Evolutionary conservation across 2,329 filamentous ascomycete species (phyloP).

Genomic region (Aspergillus candidus): DNA sequence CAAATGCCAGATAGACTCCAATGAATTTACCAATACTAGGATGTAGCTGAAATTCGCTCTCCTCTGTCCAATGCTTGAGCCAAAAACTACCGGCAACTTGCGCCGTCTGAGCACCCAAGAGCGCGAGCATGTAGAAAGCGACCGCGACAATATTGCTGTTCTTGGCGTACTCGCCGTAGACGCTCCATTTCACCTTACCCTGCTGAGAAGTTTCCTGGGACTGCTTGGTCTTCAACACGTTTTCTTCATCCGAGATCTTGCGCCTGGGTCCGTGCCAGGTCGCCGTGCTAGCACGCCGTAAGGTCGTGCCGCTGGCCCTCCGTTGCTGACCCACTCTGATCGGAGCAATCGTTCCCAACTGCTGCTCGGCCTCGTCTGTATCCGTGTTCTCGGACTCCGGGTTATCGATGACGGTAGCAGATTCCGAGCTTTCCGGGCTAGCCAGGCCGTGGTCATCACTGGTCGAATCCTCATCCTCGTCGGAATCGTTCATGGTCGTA

Average conservation of each 20-base stretch:
- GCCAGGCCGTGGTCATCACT: slow-evolving; percentile 53
- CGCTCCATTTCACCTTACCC: slow-evolving; percentile 95
- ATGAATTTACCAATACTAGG: slow-evolving; percentile 80
- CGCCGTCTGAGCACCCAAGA: slow-evolving; percentile 73
- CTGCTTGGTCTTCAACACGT: slow-evolving; percentile 69
- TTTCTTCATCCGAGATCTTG: slow-evolving; percentile 76
- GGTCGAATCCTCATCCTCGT: slow-evolving; percentile 39
- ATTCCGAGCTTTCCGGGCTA: slow-evolving; percentile 63
- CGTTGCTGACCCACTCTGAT: slow-evolving; percentile 63
- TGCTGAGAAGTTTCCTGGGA: slow-evolving; percentile 84
- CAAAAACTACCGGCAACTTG: slow-evolving; percentile 82
- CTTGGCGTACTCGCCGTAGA: slow-evolving; percentile 91
- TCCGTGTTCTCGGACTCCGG: slow-evolving; percentile 49
- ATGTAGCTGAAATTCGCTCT: slow-evolving; percentile 64
- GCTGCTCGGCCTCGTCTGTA: slow-evolving; percentile 60
- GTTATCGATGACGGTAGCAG: slow-evolving; percentile 47
- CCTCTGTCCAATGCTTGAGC: slow-evolving; percentile 88
- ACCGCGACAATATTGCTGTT: slow-evolving; percentile 87
- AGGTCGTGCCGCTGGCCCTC: slow-evolving; percentile 64
- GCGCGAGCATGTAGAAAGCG: slow-evolving; percentile 65
- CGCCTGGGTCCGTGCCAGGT: slow-evolving; percentile 83
- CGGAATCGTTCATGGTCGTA: slow-evolving; percentile 52
- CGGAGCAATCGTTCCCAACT: slow-evolving; percentile 66
- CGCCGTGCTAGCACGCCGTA: slow-evolving; percentile 84
- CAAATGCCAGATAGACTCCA: slow-evolving; percentile 91